These are phyloP conservation scores for Diplosphaera chodatii DNA, from an alignment of 139 green algal species.

Conservation along the genomic window DNA sequence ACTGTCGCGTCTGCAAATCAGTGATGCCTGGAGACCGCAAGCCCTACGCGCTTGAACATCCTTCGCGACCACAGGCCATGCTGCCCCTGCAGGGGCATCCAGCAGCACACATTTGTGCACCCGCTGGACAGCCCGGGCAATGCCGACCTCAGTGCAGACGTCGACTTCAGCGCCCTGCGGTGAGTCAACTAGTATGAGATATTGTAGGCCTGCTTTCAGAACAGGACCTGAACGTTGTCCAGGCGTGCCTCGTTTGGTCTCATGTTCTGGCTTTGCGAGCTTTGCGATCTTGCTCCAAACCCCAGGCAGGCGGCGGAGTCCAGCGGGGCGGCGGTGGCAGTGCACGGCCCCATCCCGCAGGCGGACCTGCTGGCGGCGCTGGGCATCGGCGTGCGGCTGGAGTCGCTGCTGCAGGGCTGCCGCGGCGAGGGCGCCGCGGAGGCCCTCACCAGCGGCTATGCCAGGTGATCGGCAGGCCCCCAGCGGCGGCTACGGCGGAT, in stretches of 20 bases:
- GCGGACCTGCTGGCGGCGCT: slow-evolving; percentile 15
- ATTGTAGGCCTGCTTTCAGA: too few species aligned
- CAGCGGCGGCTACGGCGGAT: too few species aligned
- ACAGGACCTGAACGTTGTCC: too few species aligned
- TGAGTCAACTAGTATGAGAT: background rate
- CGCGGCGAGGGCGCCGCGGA: slow-evolving; percentile 1
- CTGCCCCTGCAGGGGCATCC: slow-evolving; percentile 42
- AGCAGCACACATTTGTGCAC: slow-evolving; percentile 52
- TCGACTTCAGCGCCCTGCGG: slow-evolving; percentile 84
- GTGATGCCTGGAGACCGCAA: too few species aligned
- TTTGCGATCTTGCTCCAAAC: background rate
- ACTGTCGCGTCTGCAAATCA: too few species aligned
- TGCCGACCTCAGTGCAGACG: slow-evolving; percentile 83
- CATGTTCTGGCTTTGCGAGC: background rate
- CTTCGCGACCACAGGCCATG: too few species aligned
- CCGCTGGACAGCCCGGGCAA: slow-evolving; percentile 67
- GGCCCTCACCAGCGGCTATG: slow-evolving; percentile 10
- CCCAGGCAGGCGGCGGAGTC: background rate
- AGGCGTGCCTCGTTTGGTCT: background rate
- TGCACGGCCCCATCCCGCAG: background rate
- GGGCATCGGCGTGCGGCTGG: slow-evolving; percentile 62
- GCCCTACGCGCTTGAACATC: too few species aligned
- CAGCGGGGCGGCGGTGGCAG: background rate
- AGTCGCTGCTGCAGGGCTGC: slow-evolving; percentile 32
- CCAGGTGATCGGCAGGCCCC: too few species aligned